These are phyloP conservation scores for Cryphonectria parasitica DNA, from an alignment of 2,329 filamentous ascomycete species.

Conservation along the genomic window DNA sequence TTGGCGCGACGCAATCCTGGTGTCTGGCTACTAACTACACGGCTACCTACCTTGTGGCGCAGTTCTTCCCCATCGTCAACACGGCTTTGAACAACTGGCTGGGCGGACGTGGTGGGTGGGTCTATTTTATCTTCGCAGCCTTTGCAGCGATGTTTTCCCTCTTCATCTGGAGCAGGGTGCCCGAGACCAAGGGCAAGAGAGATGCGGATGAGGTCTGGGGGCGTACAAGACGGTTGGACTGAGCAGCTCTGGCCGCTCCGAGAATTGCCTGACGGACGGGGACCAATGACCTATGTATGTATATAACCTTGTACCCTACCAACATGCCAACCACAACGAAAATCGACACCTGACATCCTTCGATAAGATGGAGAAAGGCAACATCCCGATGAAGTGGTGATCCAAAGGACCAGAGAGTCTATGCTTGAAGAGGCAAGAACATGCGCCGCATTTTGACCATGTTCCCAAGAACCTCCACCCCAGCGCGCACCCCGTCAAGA, in stretches of 20 bases:
- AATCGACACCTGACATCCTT: neutral
- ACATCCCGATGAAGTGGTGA: too few relatives aligned
- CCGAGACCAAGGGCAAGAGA: constrained; percentile 86
- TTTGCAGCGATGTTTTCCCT: constrained; percentile 69
- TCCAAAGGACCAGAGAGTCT: neutral
- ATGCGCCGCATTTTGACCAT: constrained; percentile 49
- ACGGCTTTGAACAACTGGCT: constrained; percentile 65
- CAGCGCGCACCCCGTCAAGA: constrained; percentile 79
- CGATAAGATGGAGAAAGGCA: neutral
- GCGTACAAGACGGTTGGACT: constrained; percentile 59
- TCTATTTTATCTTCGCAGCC: constrained; percentile 89
- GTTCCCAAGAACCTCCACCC: constrained; percentile 64
- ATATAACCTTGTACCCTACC: neutral
- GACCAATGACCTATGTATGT: neutral
- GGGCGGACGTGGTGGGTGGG: constrained; percentile 71
- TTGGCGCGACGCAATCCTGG: constrained; percentile 90
- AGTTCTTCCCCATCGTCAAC: constrained; percentile 92
- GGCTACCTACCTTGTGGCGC: constrained; percentile 88
- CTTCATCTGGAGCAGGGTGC: constrained; percentile 77
- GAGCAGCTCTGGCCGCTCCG: constrained; percentile 24
- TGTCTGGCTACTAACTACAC: constrained; percentile 85
- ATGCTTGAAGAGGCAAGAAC: constrained; percentile 36
- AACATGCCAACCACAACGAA: neutral
- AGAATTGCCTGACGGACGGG: neutral
- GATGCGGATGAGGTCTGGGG: constrained; percentile 93